Evolutionary conservation across 2,329 filamentous ascomycete genomes (phyloP).

Genomic region (Colletotrichum simmondsii): DNA sequence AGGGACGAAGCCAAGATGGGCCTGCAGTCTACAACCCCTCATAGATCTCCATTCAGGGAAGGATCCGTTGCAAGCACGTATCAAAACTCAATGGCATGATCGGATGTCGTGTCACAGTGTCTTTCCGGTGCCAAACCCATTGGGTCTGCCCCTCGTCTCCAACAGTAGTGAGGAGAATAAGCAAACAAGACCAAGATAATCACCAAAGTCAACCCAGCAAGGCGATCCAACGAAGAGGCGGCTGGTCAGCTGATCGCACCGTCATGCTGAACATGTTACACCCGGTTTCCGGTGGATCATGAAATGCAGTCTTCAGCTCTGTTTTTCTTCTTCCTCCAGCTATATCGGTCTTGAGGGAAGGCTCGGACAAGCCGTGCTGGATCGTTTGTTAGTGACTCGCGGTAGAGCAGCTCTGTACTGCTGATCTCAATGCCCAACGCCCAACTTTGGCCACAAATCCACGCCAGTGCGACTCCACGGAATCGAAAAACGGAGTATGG

Average conservation of each 20-base stretch:
- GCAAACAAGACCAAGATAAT: not conserved
- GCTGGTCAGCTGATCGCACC: conserved; percentile 15
- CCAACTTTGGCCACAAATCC: conserved; percentile 4
- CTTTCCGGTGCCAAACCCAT: not conserved
- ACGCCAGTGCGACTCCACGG: not conserved
- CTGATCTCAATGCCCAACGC: conserved; percentile 28
- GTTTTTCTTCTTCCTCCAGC: not conserved
- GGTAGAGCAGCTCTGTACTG: conserved; percentile 4
- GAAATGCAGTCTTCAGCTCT: not conserved
- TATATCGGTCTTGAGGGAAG: not conserved
- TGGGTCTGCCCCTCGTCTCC: not conserved
- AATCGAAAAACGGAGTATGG: not conserved
- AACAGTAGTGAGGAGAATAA: not conserved
- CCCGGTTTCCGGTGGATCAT: not conserved
- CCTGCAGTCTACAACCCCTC: not conserved
- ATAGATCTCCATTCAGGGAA: not conserved
- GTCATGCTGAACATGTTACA: conserved; percentile 5
- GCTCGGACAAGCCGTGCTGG: conserved; percentile 7
- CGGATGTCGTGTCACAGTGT: not conserved
- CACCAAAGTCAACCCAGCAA: not conserved
- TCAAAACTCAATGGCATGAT: not conserved
- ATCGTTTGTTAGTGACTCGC: conserved; percentile 3
- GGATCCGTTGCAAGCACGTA: not conserved
- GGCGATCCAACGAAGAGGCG: not conserved
- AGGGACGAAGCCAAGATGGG: not conserved